Conservation (phyloP, 257 asterid species). For the Nicotiana paniculata region DNA sequence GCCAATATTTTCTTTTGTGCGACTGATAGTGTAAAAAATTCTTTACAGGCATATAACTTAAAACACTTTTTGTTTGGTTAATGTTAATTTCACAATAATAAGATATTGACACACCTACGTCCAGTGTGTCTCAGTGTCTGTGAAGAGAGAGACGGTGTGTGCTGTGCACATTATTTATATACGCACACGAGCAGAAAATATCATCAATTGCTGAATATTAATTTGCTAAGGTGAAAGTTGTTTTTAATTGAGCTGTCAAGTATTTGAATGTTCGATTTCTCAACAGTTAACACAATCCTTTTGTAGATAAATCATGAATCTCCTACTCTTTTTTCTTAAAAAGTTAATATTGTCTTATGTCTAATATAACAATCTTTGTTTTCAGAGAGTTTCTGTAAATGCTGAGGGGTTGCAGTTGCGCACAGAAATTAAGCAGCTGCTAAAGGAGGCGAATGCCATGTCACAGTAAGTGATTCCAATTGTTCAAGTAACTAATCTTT, state of each 20-base stretch:
- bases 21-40: too few species aligned
- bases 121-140: too few species aligned
- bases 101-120: too few species aligned
- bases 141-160: too few species aligned
- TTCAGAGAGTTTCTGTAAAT: conserved; percentile 44
- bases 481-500: background rate
- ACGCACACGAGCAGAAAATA: background rate
- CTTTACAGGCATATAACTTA: too few species aligned
- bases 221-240: background rate
- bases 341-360: background rate
- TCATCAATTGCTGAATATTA: background rate
- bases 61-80: background rate
- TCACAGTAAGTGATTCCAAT: conserved; percentile 50
- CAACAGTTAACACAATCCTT: background rate
- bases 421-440: conserved; percentile 64
- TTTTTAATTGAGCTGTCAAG: background rate
- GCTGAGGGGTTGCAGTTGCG: conserved; percentile 42
- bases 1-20: too few species aligned
- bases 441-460: conserved; percentile 67
- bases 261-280: background rate
- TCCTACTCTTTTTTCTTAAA: background rate
- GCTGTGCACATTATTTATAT: too few species aligned
- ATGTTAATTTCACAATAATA: too few species aligned
- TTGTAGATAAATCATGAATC: background rate
- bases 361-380: background rate